Evolutionary conservation across 1,284 basidiomycete genomes (phyloP), one percentile per base, ranked within the genome.

Genomic region (Cryptococcus maquisensis): DNA sequence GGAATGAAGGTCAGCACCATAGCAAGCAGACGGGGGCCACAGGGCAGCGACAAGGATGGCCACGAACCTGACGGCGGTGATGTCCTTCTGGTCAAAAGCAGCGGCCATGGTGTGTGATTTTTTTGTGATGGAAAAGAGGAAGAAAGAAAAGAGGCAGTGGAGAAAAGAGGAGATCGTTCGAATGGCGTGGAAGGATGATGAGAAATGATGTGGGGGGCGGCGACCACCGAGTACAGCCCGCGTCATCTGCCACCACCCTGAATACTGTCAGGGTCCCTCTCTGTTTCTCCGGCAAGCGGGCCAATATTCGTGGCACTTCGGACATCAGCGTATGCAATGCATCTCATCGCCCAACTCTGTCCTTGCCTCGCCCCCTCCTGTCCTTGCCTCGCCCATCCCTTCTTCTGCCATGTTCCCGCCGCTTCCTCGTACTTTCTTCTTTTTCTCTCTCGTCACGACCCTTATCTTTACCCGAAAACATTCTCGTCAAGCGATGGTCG

Each of bases 21-120:
- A 2, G 43, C 16, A 6, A 52, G 50, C 32, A 46, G 37, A 26
- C 9, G 20, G 46, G 21, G 18, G 7, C 3, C 21, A 16, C 21
- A 36, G 16, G 28, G 16, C 16, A 20, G 15, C n/a, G 24, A 40
- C 20, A 43, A 40, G 28, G n/a, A n/a, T n/a, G 39, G 28, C 12
- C 16, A 62, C 62, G 60, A 50, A 71, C 68, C 68, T 68, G 65
- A 76, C 68, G 47, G 71, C 66, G 54, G 63, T 58, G 54, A 82
- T 78, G 74, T 90, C 88, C 55, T 79, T 72, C 39, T 65, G 32
- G 44, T 46, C 53, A 51, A 61, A 61, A 44, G 44, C 24, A 41
- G 58, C 53, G 61, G 61, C 59, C 47, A 35, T 48, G 18, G 49
- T 38, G 45, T n/a, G n/a, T n/a, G 39, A 32, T 39, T 18, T 28